A percentile compares a stretch with the other conserved stretches of the same genome.
These are phyloP conservation scores for Neurospora sp. DNA, from an alignment of 495 filamentous ascomycete species.

Conservation along the genomic window DNA sequence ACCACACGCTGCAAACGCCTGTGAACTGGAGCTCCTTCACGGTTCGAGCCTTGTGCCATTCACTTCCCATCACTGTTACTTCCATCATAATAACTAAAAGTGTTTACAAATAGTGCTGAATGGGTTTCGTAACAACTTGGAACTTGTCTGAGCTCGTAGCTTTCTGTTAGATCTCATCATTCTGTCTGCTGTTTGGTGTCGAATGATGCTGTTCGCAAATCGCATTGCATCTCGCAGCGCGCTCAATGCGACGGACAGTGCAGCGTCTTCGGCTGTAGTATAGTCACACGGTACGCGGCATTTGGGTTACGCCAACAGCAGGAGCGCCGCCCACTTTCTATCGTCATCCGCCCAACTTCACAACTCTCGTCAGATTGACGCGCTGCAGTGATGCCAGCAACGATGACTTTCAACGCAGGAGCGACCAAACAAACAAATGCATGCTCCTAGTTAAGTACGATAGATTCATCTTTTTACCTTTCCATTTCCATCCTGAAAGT, in stretches of 20 bases:
- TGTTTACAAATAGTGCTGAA: not conserved
- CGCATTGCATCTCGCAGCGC: not conserved
- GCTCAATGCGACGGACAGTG: not conserved
- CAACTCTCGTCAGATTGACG: not conserved
- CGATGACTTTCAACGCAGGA: not conserved
- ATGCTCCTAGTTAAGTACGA: not conserved
- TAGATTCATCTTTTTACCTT: not conserved
- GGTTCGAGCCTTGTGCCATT: not conserved
- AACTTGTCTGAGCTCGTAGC: not conserved
- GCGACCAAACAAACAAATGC: not conserved
- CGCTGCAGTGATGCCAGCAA: not conserved
- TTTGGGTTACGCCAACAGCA: not conserved
- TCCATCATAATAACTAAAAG: not conserved
- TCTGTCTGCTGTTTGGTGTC: not conserved
- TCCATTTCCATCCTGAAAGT: not conserved
- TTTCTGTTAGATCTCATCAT: not conserved
- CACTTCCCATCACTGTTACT: not conserved
- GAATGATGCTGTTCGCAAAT: not conserved
- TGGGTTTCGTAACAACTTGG: not conserved
- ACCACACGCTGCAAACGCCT: not conserved
- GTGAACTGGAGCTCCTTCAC: not conserved
- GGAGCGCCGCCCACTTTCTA: not conserved
- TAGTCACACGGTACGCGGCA: not conserved
- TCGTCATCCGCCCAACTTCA: not conserved
- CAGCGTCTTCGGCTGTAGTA: not conserved